These are phyloP conservation scores for Fraxinus ornus DNA, from an alignment of 305 asterid genomes.

Conservation along the genomic window DNA sequence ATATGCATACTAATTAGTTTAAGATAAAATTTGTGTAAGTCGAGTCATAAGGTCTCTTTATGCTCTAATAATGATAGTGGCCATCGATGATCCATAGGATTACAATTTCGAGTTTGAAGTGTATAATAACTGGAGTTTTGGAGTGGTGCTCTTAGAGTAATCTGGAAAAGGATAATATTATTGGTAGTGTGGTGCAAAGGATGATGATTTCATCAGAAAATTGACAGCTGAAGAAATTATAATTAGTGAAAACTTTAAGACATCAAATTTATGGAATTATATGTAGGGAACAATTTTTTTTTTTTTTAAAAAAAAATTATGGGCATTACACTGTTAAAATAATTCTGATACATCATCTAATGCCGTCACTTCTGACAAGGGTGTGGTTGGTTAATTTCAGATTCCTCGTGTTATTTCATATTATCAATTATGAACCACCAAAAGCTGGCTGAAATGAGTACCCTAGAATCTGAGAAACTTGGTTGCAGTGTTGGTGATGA, in stretches of 20 bases:
- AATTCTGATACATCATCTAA: background rate
- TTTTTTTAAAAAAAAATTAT: background rate
- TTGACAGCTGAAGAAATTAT: background rate
- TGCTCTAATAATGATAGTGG: background rate
- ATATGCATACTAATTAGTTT: background rate
- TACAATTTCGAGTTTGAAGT: background rate
- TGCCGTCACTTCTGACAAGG: background rate
- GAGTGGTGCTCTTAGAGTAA: background rate
- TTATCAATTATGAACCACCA: background rate
- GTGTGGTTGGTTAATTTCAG: background rate
- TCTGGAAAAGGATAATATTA: background rate
- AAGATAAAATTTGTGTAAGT: background rate
- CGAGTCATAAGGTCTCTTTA: background rate
- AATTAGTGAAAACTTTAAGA: background rate
- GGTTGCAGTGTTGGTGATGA: background rate
- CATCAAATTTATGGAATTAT: background rate
- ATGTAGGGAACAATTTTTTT: background rate
- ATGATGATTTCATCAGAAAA: background rate
- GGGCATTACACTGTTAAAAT: background rate
- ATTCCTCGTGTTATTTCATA: background rate
- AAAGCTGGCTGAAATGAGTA: background rate
- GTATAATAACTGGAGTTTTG: background rate
- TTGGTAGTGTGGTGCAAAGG: background rate
- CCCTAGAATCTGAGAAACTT: background rate
- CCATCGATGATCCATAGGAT: background rate